Evolutionary conservation across 2,329 filamentous ascomycete species (phyloP), one percentile per base, ranked within the genome.

Genomic region (Alternaria panax): DNA sequence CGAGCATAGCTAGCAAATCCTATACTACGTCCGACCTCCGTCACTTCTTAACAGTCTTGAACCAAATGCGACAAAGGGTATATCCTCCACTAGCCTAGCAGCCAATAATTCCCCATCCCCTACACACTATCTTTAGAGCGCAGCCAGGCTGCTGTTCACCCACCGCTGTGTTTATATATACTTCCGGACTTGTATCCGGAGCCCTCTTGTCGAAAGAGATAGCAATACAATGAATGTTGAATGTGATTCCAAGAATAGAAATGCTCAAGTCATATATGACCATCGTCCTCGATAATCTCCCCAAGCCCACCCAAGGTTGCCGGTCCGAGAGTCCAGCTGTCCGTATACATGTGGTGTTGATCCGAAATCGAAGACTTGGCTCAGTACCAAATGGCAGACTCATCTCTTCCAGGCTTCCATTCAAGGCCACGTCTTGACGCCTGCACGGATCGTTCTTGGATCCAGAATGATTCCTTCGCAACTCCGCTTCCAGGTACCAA

Each of bases 21-120:
- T 24, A 32, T 22, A 12, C 28, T 34, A 47, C 28, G 16, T 27
- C 30, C 47, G 12, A 51, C 22, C 47, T 24, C 30, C 5, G 24
- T 47, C 24, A 20, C 28, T 46, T 28, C n/a, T 43, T 18, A 2
- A 36, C 43, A 40, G 28, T 22, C 9, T 38, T 47, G 30, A 47
- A 47, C 45, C 18, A 47, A 47, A 34, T 47, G 45, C 45, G 45
- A 38, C 36, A 52, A 46, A 36, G 51, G 53, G 56, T 54, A 54
- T 46, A 59, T 46, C 56, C 27, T 34, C 32, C 40, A 36, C 40
- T 48, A 20, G 50, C 56, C 50, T 48, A 48, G 28, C 32, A 41
- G 34, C 28, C 48, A 48, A 48, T 48, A 51, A 7, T 36, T 51
- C 24, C 48, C 34, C 38, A 40, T 6, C 25, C 48, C 48, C 48